Base-by-base conservation (phyloP, 306 rosid genomes). In the Quercus wislizeni region DNA sequence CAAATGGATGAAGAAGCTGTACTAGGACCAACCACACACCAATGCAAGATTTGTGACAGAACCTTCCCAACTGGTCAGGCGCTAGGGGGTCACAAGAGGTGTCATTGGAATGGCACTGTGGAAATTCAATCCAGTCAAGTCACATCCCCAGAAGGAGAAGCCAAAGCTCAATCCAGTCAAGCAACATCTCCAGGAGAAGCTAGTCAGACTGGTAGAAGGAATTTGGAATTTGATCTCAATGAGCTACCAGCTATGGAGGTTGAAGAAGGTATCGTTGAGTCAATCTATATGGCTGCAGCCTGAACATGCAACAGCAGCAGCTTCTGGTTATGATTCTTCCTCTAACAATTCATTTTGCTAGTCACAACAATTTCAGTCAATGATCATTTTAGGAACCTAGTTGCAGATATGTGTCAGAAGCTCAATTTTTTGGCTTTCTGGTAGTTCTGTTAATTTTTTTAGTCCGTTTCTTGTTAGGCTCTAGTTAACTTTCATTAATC, bases 211-310 rank as follows among this genome's bases (percentile, higher is more conserved):
- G 71, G 23, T 28, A 51, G 10, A 31, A 19, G 54, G 76, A 23
- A 76, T 33, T 49, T 82, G 21, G 21, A 76, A 49, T 65, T 90
- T 63, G 94, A 88, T 84, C 94, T 90, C 69, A 90, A 88, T 49
- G 75, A 82, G 76, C 83, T 30, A 64, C 91, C 90, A 46, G 31
- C 87, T 7, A 51, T 54, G 58, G 86, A 84, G 58, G 87, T 52
- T 6, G 86, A 78, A n/a, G 79, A 64, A 51, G 84, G 65, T 73
- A 70, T 15, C n/a, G 74, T 62, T 41, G n/a, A 23, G n/a, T 69
- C 79, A 19, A 38, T 14, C 43, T 27, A 25, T 3, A 12, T 12
- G 28, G 67, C 5, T 11, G 6, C 17, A 10, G 30, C 30, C 67
- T 25, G 35, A 61, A 61, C 67, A 67, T 65, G 74, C 46, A 21